Percentiles rank a stretch among this genome's conserved stretches.
These are phyloP conservation scores for Venturia aucupariae DNA, from an alignment of 2,329 filamentous ascomycete species.

Conservation along the genomic window DNA sequence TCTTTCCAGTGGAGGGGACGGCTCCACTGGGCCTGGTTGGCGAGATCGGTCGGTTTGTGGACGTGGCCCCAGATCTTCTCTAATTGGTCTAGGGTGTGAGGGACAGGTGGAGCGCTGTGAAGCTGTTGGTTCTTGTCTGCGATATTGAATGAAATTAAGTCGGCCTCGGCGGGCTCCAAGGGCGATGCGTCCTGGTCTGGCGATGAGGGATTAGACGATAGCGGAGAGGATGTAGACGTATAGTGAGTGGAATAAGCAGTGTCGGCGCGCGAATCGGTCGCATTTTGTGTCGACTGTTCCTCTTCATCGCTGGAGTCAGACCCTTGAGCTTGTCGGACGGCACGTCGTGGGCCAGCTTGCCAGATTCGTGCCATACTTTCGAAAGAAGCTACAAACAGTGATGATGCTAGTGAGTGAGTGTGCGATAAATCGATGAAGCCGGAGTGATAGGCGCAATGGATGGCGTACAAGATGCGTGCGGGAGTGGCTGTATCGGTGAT, in stretches of 20 bases:
- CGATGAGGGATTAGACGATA: neutral
- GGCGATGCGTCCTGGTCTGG: neutral
- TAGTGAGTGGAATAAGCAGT: neutral
- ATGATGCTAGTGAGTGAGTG: neutral
- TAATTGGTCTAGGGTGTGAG: neutral
- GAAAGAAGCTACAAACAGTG: neutral
- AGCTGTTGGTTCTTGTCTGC: neutral
- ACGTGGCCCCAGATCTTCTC: neutral
- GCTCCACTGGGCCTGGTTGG: neutral
- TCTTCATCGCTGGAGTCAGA: neutral
- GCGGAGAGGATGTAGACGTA: neutral
- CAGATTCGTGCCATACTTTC: neutral
- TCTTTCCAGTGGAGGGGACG: neutral
- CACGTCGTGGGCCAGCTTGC: neutral
- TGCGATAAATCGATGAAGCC: neutral
- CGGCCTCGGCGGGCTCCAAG: neutral
- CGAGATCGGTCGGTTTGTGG: neutral
- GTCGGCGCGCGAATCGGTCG: no score
- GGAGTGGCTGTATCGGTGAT: neutral
- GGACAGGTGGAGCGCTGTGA: neutral
- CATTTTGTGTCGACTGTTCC: neutral
- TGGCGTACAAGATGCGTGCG: neutral
- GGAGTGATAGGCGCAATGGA: neutral
- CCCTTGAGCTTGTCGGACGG: neutral
- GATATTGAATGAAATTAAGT: neutral